Evolutionary conservation across 768 basidiomycete genomes (phyloP), one percentile per base, ranked within the genome.

Genomic region (Suillus weaverae): DNA sequence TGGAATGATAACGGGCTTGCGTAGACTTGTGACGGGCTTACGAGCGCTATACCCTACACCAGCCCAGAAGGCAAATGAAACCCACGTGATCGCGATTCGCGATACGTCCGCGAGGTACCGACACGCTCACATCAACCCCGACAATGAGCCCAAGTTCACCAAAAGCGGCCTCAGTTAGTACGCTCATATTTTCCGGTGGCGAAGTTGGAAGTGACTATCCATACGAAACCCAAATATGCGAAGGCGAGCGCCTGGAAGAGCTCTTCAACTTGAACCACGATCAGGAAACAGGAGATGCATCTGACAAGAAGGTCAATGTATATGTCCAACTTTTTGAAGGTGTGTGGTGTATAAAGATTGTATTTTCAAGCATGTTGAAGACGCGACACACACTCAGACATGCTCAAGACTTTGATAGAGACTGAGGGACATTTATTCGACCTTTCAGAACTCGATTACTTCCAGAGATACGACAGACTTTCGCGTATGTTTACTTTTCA

Each of bases 351-450:
- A 8, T 62, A 33, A 62, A 36, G 8, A 18, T 20, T 20, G 10
- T 14, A 20, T 30, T 30, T 0, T 59, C 22, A 39, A 30, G 26
- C 10, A 59, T 20, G 5, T 13, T 41, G 8, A 59, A 4, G 26
- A 55, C n/a, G 9, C 14, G 10, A 26, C 26, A 26, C 18, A 22
- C 16, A 8, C 50, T 41, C 62, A 89, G 89, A 87, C 16, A 88
- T 89, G 83, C 71, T 90, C 39, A 65, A 71, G 26, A 84, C 83
- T 0, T 84, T 89, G 2, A 64, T 89, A 18, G 72, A 70, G 30
- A 72, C 79, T 18, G 89, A 90, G 64, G 65, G 67, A 0, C 82
- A 83, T 69, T 77, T 91, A n/a, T 85, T 91, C 70, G 73, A 76
- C 10, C 63, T 74, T 1, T 68, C 77, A 4, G 89, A 91, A 74